phyloP scores from a whole-genome alignment of 352 stramenopile species.

The Phytophthora parvispora region DNA sequence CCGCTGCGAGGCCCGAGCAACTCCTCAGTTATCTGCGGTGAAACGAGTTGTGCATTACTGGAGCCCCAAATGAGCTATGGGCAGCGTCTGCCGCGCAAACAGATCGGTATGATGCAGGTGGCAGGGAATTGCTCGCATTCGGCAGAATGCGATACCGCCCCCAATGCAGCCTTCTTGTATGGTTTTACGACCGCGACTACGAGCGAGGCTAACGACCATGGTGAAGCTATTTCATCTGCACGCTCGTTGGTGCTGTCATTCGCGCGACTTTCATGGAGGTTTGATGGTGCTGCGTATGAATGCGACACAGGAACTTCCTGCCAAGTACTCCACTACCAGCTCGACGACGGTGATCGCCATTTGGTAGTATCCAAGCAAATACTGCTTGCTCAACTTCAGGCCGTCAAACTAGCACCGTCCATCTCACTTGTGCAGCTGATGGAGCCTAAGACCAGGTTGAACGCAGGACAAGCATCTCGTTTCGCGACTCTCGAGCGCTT shows the following conservation, averaged over 20 bases:
- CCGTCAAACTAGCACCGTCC: neutral
- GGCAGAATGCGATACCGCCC: slow-evolving; percentile 6
- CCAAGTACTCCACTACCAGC: slow-evolving; percentile 39
- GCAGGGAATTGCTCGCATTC: slow-evolving; percentile 23
- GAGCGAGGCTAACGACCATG: neutral
- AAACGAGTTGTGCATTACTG: slow-evolving; percentile 32
- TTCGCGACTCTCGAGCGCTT: slow-evolving; percentile 30
- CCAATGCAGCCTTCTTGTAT: slow-evolving; percentile 48
- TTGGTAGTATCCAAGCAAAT: slow-evolving; percentile 37
- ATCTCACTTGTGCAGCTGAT: slow-evolving; percentile 52
- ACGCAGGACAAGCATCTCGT: slow-evolving; percentile 6
- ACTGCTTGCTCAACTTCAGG: slow-evolving; percentile 30
- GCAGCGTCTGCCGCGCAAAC: slow-evolving; percentile 31
- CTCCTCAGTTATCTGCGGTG: slow-evolving; percentile 30
- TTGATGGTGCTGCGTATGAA: slow-evolving; percentile 25
- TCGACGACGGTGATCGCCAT: slow-evolving; percentile 34
- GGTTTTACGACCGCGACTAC: slow-evolving; percentile 34
- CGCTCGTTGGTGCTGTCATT: slow-evolving; percentile 45
- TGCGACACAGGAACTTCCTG: slow-evolving; percentile 35
- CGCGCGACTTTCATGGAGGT: slow-evolving; percentile 52
- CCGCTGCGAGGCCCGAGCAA: slow-evolving; percentile 22
- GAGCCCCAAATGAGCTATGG: slow-evolving; percentile 6
- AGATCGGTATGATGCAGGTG: slow-evolving; percentile 37
- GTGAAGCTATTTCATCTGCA: neutral
- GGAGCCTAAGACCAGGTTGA: slow-evolving; percentile 35